phyloP scores from a whole-genome alignment of 148 eudicot species.

The Rhododendron ferrugineum region DNA sequence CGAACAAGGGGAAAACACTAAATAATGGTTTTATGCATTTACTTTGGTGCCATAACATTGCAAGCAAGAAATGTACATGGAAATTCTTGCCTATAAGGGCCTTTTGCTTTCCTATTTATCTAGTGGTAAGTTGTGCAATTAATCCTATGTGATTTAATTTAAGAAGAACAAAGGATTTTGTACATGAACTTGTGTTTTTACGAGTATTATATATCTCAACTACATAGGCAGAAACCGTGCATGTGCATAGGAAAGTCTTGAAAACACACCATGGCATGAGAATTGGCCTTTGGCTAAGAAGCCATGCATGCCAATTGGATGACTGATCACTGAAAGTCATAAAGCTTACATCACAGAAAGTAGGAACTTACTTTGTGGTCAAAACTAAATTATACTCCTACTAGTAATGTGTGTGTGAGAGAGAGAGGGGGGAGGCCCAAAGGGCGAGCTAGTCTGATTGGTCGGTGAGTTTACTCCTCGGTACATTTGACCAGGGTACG shows the following conservation, averaged over 20 bases:
- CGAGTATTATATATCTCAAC: not conserved
- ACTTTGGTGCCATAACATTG: not conserved
- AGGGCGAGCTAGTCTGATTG: not conserved
- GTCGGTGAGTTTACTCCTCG: not conserved
- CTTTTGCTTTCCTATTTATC: no score
- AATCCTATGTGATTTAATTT: no score
- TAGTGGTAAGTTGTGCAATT: no score
- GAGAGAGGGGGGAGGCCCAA: not conserved
- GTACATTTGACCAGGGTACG: no score
- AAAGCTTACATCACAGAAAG: constrained; percentile 7
- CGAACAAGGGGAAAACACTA: not conserved
- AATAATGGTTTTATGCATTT: not conserved
- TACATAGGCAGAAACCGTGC: not conserved
- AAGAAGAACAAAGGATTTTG: no score
- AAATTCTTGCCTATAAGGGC: no score
- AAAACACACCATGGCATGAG: not conserved
- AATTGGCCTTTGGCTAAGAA: not conserved
- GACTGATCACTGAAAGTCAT: not conserved
- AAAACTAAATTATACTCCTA: constrained; percentile 12
- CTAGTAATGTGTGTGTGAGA: not conserved
- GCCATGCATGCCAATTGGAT: not conserved
- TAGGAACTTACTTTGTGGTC: constrained; percentile 12
- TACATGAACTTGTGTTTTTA: no score
- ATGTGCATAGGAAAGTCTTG: not conserved
- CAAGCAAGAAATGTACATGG: not conserved